Base-by-base conservation (phyloP, 2,329 filamentous ascomycete genomes). In the Claviceps lovelessii region DNA sequence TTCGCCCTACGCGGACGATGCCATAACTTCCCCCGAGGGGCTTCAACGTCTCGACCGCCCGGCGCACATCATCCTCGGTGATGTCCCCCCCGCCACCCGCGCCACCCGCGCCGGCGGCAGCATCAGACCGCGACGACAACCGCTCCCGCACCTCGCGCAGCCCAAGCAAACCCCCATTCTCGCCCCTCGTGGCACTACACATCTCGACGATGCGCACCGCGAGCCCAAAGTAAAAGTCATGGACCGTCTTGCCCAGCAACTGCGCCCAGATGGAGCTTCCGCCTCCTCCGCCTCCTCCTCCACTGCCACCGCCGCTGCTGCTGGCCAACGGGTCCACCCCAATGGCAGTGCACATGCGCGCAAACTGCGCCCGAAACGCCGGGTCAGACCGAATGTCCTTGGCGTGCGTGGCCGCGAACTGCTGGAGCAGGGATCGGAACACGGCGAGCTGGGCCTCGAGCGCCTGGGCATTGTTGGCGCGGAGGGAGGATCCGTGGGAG, bases 201-300 rank as follows among this genome's bases (percentile, higher is more conserved):
- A 96, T 83, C 69, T 97, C 91, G 6, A 98, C 93, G 0, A 97
- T 87, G 51, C 88, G 80, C n/a, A 97, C 91, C 1, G 90, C 93
- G 49, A 98, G 81, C 73, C 95, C 91, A 69, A 97, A 97, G 73
- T 97, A 98, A 67, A 98, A 98, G 69, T 98, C 93, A 67, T 96
- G 95, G 61, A 98, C 90, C 63, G 84, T 90, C 57, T 86, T 82
- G 35, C 93, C 93, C 23, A 97, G 78, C 58, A 97, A 81, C 73
- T 96, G 90, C 9, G 89, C 86, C 91, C 93, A 97, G 56, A 96
- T 83, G 56, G 85, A 93, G 19, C 81, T 72, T 23, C 23, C 23
- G 23, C 23, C 23, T 49, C 70, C 73, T 46, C 70, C 69, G 13
- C 41, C 41, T 8, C 8, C 41, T 9, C 41, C 41, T 44, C 44